Evolutionary conservation across 306 rosid genomes (phyloP), one percentile per base, ranked within the genome.

Genomic region (Glycine latifolia): DNA sequence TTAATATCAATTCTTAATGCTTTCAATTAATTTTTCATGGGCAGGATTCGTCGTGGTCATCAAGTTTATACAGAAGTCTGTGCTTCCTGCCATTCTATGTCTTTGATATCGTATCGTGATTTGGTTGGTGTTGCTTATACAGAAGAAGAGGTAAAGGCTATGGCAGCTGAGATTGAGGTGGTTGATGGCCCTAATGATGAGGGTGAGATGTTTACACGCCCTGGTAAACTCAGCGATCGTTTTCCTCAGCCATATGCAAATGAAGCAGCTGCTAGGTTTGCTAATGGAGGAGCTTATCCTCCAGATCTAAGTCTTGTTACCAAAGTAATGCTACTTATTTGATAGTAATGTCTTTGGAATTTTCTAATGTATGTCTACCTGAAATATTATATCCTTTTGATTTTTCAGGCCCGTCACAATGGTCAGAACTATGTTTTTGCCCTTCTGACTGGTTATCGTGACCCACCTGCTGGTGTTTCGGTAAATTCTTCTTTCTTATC

Each of bases 111-210:
- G 14, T 95, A 90, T 88, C 97, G 98, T 88, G 99, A 95, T 88
- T 89, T 95, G 97, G 99, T 95, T 85, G 98, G 97, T 67, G 93
- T 95, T 37, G 99, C 99, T 55, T 95, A 95, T 79, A 95, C 99
- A 7, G 99, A 95, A 87, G 99, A 93, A 52, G 99, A 95, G 88
- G 91, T 92, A 52, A 95, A 95, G 87, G 99, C 94, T 44, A 93
- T 95, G 98, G 99, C 99, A 5, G 97, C 99, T 76, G 99, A 95
- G 88, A 95, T 95, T 93, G 99, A 95, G 89, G 99, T 95, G 66
- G 88, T 53, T 76, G 99, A 95, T 87, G 99, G 99, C 73, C 99
- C 98, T 65, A 95, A 95, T 74, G 99, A 95, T 55, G 99, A 95
- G 93, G 98, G 99, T 68, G 98, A 95, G 93, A 90, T 93, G 98